Evolutionary conservation across 2,329 filamentous ascomycete genomes (phyloP).

Genomic region (Trichophyton equinum): DNA sequence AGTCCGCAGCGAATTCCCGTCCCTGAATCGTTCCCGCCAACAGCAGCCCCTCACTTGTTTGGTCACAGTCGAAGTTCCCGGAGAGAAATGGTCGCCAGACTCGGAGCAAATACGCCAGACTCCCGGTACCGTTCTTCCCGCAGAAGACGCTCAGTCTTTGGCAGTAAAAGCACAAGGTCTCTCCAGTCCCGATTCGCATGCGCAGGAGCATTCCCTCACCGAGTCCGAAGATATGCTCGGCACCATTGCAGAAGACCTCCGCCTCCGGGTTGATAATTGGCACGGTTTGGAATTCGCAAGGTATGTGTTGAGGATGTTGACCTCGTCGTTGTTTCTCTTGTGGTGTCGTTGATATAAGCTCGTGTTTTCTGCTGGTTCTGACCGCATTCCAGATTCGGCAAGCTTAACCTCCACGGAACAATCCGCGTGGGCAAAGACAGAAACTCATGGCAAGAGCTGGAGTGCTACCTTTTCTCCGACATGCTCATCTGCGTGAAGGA

Average conservation of each 20-base stretch:
- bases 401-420: constrained; percentile 75
- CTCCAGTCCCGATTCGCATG: background rate
- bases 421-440: constrained; percentile 93
- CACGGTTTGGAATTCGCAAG: constrained; percentile 85
- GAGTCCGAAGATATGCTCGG: constrained; percentile 67
- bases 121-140: constrained; percentile 38
- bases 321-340: constrained; percentile 1
- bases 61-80: constrained; percentile 84
- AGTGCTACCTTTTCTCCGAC: constrained; percentile 93
- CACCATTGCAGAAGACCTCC: constrained; percentile 73
- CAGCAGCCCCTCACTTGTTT: constrained; percentile 92
- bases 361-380: background rate
- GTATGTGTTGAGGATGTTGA: constrained; percentile 29
- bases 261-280: constrained; percentile 92
- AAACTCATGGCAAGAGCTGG: constrained; percentile 90
- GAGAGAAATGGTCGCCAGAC: constrained; percentile 79
- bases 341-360: background rate
- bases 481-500: constrained; percentile 99
- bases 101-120: constrained; percentile 58
- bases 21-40: constrained; percentile 77
- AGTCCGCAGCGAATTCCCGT: constrained; percentile 92
- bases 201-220: constrained; percentile 45
- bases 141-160: constrained; percentile 40
- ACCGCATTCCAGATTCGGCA: constrained; percentile 57
- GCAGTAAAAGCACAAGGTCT: constrained; percentile 29